Base-by-base conservation (phyloP, 768 basidiomycete species). In the Naematelia aurantialba region DNA sequence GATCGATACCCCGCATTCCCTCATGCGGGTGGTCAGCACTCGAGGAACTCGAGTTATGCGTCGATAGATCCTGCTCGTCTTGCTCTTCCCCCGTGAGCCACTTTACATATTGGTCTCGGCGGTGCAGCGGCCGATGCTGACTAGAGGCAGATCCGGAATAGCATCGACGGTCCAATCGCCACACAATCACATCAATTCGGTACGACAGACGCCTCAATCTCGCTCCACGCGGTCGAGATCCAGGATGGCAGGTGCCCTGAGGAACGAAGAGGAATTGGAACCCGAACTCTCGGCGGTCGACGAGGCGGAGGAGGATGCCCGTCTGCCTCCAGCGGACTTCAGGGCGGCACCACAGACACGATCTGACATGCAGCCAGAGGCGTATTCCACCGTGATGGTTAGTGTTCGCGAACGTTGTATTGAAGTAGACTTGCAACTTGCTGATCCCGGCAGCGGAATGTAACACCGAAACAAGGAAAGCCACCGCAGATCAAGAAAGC, bases 1-100 rank as follows among this genome's bases (percentile, higher is more conserved):
- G 72, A 70, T 59, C 44, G 72, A 34, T 73, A 73, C 59, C 72
- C 72, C 25, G 57, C 52, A 46, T 73, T 73, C 60, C 68, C 72
- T 2, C 49, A 61, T 44, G 54, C 55, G 17, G 26, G 30, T 22
- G 26, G 49, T 11, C 59, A 56, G 12, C 69, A 69, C 39, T 60
- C 64, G 1, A 51, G 67, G 22, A 54, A 69, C 4, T 59, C 61
- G 1, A 56, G 53, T 17, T 58, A 58, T 24, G 62, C 58, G 5
- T 68, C 68, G 10, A 46, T 66, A 4, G 61, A 67, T 52, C 68
- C 65, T 0, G 61, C 64, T 17, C 48, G 46, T 2, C 44, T 58
- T 31, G 54, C 65, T 26, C 45, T 62, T 17, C 61, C 63, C 21
- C 45, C 51, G 66, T 69, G 27, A 67, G 62, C 64, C 26, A 0